These are phyloP conservation scores for Dendryphion nanum DNA, from an alignment of 2,329 filamentous ascomycete genomes.

Conservation along the genomic window DNA sequence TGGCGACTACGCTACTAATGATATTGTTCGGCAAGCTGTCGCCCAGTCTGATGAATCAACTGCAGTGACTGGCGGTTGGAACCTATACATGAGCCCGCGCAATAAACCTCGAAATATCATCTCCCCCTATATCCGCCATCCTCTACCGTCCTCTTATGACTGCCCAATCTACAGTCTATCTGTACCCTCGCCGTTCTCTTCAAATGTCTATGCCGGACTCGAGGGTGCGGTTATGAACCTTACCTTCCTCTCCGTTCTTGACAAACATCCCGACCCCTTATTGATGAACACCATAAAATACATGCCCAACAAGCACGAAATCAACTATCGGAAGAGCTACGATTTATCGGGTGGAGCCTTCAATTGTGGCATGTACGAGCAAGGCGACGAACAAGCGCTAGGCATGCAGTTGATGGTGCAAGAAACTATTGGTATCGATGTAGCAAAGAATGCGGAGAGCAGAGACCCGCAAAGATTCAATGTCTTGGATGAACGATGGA, in stretches of 20 bases:
- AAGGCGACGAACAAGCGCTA: constrained; percentile 31
- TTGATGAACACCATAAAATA: constrained; percentile 19
- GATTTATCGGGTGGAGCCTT: constrained; percentile 37
- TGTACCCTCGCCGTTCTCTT: constrained; percentile 44
- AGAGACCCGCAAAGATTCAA: constrained; percentile 11
- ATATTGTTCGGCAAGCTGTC: constrained; percentile 13
- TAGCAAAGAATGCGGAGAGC: constrained; percentile 12
- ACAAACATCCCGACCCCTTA: constrained; percentile 44
- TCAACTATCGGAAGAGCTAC: constrained; percentile 31
- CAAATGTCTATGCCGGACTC: constrained; percentile 49
- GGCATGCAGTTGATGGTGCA: constrained; percentile 43
- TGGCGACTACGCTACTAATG: constrained; percentile 7
- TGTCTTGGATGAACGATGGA: constrained; percentile 42
- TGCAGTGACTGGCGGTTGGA: constrained; percentile 39
- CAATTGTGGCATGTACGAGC: constrained; percentile 49
- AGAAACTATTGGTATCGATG: constrained; percentile 28
- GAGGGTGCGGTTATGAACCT: constrained; percentile 46
- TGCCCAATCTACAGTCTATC: constrained; percentile 51
- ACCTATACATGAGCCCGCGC: constrained; percentile 46
- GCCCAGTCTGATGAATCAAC: constrained; percentile 5
- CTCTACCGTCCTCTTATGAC: constrained; percentile 15
- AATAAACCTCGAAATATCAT: constrained; percentile 12
- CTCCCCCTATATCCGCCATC: constrained; percentile 13
- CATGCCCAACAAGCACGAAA: constrained; percentile 8
- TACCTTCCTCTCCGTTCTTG: constrained; percentile 43